Base-by-base conservation (phyloP, 1,139 yeast species). In the Suhomyces wounanorum region DNA sequence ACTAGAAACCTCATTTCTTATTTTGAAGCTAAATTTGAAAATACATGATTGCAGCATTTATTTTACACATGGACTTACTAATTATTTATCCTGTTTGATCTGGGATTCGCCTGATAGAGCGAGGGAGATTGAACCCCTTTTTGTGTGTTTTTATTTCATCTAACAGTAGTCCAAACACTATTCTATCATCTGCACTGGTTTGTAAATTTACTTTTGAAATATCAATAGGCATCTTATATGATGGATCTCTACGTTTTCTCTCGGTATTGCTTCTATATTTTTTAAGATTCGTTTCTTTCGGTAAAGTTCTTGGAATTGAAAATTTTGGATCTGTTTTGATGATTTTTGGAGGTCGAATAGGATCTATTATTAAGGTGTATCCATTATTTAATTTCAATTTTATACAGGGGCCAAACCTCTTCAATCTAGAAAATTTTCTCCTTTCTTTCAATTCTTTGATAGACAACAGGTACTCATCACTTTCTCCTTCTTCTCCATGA, bases 381-480 rank as follows among this genome's bases (percentile, higher is more conserved):
- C 75, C 73, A 50, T 70, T 70, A 44, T 62, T 59, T 37, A 73
- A 59, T 30, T 57, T 58, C 14, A 73, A 56, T 41, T 58, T 68
- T 8, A 72, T 62, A 3, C 56, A 50, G 0, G 71, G 69, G 0
- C 73, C 74, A 41, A 56, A 55, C 25, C 53, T 55, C 28, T 48
- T 46, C 5, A 59, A 40, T 45, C 68, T 51, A 54, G 67, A 66
- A 14, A 49, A 47, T 44, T 52, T 50, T 41, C 77, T 55, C 38
- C 56, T 51, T 13, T 49, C 54, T 43, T 57, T 57, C 8, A 73
- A 53, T 5, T 52, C 55, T 1, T 58, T 62, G 3, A 66, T 43
- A 2, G 73, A 59, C 2, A 56, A 44, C 11, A 54, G 40, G 42
- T 61, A 67, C 39, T 67, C 72, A 42, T 64, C 62, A 6, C 52